phyloP scores from a whole-genome alignment of 176 grass and related monocot genomes.

The Tillandsia leiboldiana region DNA sequence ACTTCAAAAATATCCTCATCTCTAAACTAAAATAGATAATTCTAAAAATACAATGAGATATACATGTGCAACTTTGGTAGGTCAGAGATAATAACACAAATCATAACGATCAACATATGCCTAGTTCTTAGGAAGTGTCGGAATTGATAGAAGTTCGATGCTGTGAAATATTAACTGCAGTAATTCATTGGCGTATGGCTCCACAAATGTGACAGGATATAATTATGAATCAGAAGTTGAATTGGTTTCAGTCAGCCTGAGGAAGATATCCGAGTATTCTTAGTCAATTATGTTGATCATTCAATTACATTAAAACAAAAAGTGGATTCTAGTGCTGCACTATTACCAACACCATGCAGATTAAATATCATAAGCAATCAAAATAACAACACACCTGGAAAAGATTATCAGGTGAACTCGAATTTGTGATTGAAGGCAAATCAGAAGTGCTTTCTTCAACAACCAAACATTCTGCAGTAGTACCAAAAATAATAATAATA shows the following conservation, averaged over 20 bases:
- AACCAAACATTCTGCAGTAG: slow-evolving; percentile 30
- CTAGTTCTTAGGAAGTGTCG: neutral
- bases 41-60: neutral
- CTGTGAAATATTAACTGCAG: neutral
- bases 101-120: neutral
- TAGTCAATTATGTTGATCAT: no score
- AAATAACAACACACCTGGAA: slow-evolving; percentile 37
- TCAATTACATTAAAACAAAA: no score
- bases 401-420: slow-evolving; percentile 25
- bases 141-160: neutral
- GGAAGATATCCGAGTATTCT: no score
- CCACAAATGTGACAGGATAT: neutral
- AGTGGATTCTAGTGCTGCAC: neutral
- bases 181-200: neutral
- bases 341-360: neutral
- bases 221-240: neutral
- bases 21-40: no score
- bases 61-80: neutral
- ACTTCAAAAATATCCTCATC: no score
- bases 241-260: no score
- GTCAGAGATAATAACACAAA: neutral
- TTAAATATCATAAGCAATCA: neutral
- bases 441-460: slow-evolving; percentile 30
- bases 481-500: slow-evolving; percentile 12
- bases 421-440: slow-evolving; percentile 34